Base-by-base conservation (phyloP, 306 rosid species). In the Pyrus bretschneideri region DNA sequence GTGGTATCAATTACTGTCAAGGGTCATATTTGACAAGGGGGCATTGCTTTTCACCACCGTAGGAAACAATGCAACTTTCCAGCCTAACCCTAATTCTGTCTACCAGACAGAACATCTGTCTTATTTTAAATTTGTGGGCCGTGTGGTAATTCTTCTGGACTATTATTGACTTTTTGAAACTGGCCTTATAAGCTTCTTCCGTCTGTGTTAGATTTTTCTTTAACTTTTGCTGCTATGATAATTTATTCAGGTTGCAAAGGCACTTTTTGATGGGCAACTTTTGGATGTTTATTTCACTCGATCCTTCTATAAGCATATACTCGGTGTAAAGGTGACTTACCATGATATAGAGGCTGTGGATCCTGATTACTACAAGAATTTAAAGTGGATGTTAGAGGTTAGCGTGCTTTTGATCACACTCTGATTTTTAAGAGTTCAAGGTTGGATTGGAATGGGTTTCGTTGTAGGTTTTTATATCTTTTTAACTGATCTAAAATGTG, bases 371-470 rank as follows among this genome's bases (percentile, higher is more conserved):
- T 96, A 96, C 85, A 96, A 86, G 83, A 96, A 92, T 87, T 93
- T 96, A 90, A 96, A 96, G 82, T 96, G 99, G 99, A 85, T 96
- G 98, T 80, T 96, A 67, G 99, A 96, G 98, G 99, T 92, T 71
- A 81, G 91, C 81, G 49, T 71, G 69, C 13, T 78, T 80, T 71
- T 62, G 23, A 42, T 61, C 40, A 65, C 74, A 76, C 15, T 42
- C 55, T 69, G 49, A 25, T 59, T 55, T 51, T 69, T 77, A 27
- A 15, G 63, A 19, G 46, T 66, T 75, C 40, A 62, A 11, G n/a
- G 18, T 52, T 65, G 61, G 42, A 17, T 51, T 17, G 72, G 52
- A 70, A 17, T 46, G 62, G 21, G 70, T 42, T 40, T 73, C 42
- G 5, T 63, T 61, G 9, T 61, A 14, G 45, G 27, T 29, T 44